Evolutionary conservation across 345 rosid genomes (phyloP), one percentile per base, ranked within the genome.

Genomic region (Moricandia moricandioides): DNA sequence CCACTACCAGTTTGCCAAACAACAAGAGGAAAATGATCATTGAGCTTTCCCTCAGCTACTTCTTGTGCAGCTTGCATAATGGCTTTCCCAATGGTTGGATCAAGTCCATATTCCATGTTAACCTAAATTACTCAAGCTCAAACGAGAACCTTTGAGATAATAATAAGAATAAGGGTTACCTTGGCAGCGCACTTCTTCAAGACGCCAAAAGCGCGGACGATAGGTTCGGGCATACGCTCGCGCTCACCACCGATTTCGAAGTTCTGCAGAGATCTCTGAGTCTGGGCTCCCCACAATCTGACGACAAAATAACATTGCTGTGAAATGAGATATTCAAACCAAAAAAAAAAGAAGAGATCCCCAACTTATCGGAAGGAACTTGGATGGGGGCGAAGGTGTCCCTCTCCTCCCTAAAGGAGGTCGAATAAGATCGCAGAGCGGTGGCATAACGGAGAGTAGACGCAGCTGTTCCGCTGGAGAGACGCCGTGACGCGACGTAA

Each of bases 1-100:
- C 99, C 99, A 75, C 99, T 95, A 62, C 99, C 99, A 70, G 99
- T 92, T 86, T 95, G 99, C 99, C 99, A 95, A 4, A 91, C 87
- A 55, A 95, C 93, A 65, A 95, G 97, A 0, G 96, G 97, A 34
- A 95, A 95, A 70, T 92, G 97, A 79, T 92, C 93, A 11, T 77
- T 88, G 39, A 95, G 80, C 78, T 88, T 91, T 56, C 97, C 97
- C 39, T 90, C 96, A 0, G 97, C 95, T 4, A 95, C 97, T 84
- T 95, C 99, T 49, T 95, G 87, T 1, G 99, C 88, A 3, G 97
- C 99, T 83, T 88, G 84, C 92, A 95, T 92, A 73, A 92, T 85
- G 1, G 97, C 97, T 79, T 90, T 92, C 59, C 91, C 97, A 31
- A 92, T 81, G 5, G 86, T 76, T 39, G 94, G 87, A 71, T 95